Percentiles rank a stretch among this genome's conserved stretches.
These are phyloP conservation scores for Rhinocladiella similis DNA, from an alignment of 2,329 filamentous ascomycete genomes.

Conservation along the genomic window DNA sequence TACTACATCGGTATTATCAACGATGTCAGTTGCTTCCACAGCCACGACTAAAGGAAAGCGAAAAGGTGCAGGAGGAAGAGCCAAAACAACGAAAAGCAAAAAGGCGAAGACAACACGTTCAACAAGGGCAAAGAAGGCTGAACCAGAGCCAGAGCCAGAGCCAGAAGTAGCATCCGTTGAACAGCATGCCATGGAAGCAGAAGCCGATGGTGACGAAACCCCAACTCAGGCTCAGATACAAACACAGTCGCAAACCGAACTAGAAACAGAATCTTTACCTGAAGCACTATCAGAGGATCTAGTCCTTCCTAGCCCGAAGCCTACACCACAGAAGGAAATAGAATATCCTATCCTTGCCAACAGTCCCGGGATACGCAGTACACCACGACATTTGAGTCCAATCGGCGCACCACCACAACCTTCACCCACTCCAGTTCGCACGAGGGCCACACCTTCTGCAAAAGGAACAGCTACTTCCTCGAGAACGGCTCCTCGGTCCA, in stretches of 20 bases:
- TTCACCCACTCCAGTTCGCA: slow-evolving; percentile 18
- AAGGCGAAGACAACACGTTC: slow-evolving; percentile 27
- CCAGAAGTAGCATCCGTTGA: slow-evolving; percentile 26
- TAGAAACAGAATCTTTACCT: slow-evolving; percentile 37
- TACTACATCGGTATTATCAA: slow-evolving; percentile 46
- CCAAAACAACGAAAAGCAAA: slow-evolving; percentile 40
- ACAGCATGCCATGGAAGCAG: slow-evolving; percentile 4
- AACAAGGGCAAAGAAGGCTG: slow-evolving; percentile 24
- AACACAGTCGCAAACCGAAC: neutral
- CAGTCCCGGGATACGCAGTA: slow-evolving; percentile 12
- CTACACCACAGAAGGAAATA: slow-evolving; percentile 10
- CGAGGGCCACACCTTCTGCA: slow-evolving; percentile 1
- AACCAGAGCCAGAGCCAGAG: slow-evolving; percentile 34
- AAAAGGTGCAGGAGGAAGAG: slow-evolving; percentile 37
- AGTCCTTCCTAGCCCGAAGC: neutral
- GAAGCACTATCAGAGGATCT: slow-evolving; percentile 36
- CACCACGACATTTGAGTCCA: slow-evolving; percentile 13
- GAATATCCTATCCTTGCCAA: slow-evolving; percentile 18
- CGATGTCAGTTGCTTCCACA: slow-evolving; percentile 41
- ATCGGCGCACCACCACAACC: slow-evolving; percentile 12
- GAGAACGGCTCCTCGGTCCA: slow-evolving; percentile 1
- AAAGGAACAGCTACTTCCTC: neutral
- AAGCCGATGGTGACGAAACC: neutral
- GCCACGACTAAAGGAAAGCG: slow-evolving; percentile 49
- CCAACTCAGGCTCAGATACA: neutral